Base-by-base conservation (phyloP, 2,329 filamentous ascomycete species). In the Fusarium protoensiforme region DNA sequence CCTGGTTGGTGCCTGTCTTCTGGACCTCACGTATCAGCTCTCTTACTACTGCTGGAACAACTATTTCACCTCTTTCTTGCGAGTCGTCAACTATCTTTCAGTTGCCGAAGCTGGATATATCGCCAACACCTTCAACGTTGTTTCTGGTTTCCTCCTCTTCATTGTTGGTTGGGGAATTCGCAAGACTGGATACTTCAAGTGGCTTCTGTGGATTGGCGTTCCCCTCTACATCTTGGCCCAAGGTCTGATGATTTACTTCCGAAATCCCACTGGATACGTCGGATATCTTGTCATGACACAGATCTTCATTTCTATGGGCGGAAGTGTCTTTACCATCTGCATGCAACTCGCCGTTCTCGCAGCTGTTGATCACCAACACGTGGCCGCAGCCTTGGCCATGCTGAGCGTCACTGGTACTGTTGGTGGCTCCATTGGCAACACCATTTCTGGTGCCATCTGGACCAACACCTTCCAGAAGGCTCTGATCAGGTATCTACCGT, bases 1-100 rank as follows among this genome's bases (percentile, higher is more conserved):
- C 2, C 60, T 70, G 27, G 29, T 70, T 5, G 68, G 61, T n/a
- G 61, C 65, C 13, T 70, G 65, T 29, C 41, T 70, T 7, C 14
- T 62, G 27, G 60, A 62, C 22, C 35, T 62, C 4, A 54, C 48
- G 7, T 53, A 54, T 33, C 60, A 62, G 13, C 38, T 62, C 16
- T 64, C 61, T 6, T 64, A 58, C 24, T 57, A 64, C 61, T 63
- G 61, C 61, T 63, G 61, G 61, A 56, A 54, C 20, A 63, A 43
- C 41, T 64, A 64, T 33, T 64, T 64, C 39, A 56, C 51, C 5
- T 64, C 61, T 13, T 58, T 64, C 22, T 16, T 64, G n/a, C 36
- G 29, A 29, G 61, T 64, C 22, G 61, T 64, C n/a, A 58, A 58
- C 53, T 36, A 58, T 33, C 41, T 58, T 5, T 33, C 61, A 8